A percentile compares a stretch with the other conserved stretches of the same genome.
Evolutionary conservation across 2,329 filamentous ascomycete genomes (phyloP).

Genomic region (Fusarium zealandicum): DNA sequence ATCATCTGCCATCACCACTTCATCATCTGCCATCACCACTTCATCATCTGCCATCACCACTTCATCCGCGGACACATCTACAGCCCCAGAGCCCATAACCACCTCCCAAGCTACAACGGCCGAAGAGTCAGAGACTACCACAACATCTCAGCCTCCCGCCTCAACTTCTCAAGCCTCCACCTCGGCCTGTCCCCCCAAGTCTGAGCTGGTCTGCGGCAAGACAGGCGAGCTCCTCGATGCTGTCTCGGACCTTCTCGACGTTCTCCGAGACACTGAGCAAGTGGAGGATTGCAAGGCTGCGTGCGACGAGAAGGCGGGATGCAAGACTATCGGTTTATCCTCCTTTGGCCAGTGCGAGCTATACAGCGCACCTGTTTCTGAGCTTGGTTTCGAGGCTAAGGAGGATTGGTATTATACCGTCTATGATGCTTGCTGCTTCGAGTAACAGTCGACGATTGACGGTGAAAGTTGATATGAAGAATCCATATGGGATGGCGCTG

Average conservation of each 20-base stretch:
- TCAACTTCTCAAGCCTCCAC: constrained; percentile 12
- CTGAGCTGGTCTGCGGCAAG: constrained; percentile 16
- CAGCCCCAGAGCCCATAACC: constrained; percentile 9
- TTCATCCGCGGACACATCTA: background rate
- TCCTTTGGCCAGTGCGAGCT: constrained; percentile 22
- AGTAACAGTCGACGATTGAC: background rate
- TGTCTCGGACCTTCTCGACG: background rate
- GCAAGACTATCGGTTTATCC: constrained; percentile 19
- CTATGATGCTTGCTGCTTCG: constrained; percentile 28
- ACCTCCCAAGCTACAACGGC: background rate
- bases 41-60: background rate
- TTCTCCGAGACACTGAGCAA: background rate
- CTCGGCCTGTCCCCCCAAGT: constrained; percentile 6
- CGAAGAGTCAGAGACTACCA: constrained; percentile 11
- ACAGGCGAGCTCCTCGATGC: constrained; percentile 1
- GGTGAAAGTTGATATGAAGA: constrained; percentile 3
- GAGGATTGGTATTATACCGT: constrained; percentile 10
- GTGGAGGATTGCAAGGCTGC: constrained; percentile 12
- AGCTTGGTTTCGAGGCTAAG: constrained; percentile 3
- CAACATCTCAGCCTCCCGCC: constrained; percentile 15
- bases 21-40: background rate
- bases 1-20: background rate
- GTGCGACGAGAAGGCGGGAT: constrained; percentile 8
- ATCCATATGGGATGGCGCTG: constrained; percentile 2
- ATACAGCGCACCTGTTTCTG: constrained; percentile 12